Evolutionary conservation across 441 rosid species (phyloP).

Genomic region (Erysimum pusillum): DNA sequence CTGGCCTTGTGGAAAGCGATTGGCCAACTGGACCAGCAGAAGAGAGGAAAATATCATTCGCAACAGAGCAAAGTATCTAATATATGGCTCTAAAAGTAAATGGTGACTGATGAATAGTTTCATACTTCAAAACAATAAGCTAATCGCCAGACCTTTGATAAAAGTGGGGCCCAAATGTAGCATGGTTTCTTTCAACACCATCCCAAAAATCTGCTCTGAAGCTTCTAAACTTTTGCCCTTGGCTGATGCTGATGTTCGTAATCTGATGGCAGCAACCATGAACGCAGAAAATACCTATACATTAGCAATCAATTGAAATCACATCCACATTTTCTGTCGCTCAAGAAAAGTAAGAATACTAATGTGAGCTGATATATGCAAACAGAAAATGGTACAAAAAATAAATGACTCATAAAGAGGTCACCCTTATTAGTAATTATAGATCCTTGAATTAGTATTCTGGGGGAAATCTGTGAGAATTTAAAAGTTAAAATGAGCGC

Average conservation of each 20-base stretch:
- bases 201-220: constrained; percentile 74
- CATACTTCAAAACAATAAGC: constrained; percentile 25
- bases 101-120: constrained; percentile 23
- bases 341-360: constrained; percentile 16
- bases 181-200: constrained; percentile 86
- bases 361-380: constrained; percentile 9
- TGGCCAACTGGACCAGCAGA: constrained; percentile 90
- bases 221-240: constrained; percentile 52
- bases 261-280: constrained; percentile 72
- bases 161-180: constrained; percentile 93
- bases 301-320: constrained; percentile 42
- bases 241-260: constrained; percentile 64
- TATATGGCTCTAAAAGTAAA: constrained; percentile 47
- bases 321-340: constrained; percentile 21
- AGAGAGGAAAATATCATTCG: constrained; percentile 49
- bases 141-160: constrained; percentile 74
- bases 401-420: constrained; percentile 15
- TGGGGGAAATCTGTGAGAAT: background rate
- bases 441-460: background rate
- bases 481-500: background rate
- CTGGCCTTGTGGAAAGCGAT: constrained; percentile 96
- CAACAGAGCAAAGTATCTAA: constrained; percentile 48
- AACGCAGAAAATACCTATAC: constrained; percentile 79
- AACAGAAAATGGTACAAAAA: background rate
- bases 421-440: constrained; percentile 2